Percentiles rank a stretch among this genome's conserved stretches.
Conservation (phyloP, 129 eudicot species). For the Artemisia argyi region DNA sequence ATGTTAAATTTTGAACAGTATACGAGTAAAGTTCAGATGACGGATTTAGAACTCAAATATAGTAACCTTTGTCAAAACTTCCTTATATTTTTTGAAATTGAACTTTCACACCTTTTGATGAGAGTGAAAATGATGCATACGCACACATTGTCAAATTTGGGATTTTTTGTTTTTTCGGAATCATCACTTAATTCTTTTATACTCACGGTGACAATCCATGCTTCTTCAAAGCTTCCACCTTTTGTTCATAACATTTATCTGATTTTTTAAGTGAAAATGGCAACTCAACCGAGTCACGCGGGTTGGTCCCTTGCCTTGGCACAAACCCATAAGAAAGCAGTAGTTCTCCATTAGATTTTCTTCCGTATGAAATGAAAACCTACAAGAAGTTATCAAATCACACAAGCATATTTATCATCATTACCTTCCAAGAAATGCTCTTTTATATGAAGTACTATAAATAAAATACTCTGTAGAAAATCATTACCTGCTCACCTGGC, state of each 20-base stretch:
- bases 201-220: slow-evolving; percentile 82
- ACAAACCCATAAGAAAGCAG: slow-evolving; percentile 95
- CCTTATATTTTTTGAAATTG: too few species aligned
- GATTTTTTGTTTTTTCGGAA: too few species aligned
- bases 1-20: too few species aligned
- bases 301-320: slow-evolving; percentile 91
- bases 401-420: not conserved
- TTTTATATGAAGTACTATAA: not conserved
- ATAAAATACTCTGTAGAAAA: not conserved
- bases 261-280: slow-evolving; percentile 68
- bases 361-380: slow-evolving; percentile 96
- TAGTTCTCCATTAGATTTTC: slow-evolving; percentile 94
- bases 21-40: too few species aligned
- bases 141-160: too few species aligned
- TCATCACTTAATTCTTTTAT: not conserved
- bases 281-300: slow-evolving; percentile 82
- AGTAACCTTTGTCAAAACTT: too few species aligned
- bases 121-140: too few species aligned
- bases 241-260: slow-evolving; percentile 72
- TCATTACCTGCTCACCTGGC: slow-evolving; percentile 99
- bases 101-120: too few species aligned
- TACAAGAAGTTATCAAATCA: slow-evolving; percentile 26
- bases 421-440: not conserved
- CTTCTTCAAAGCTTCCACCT: slow-evolving; percentile 70
- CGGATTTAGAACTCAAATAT: too few species aligned